Percentiles rank a stretch among this genome's conserved stretches.
Evolutionary conservation across 1,284 basidiomycete genomes (phyloP).

Genomic region (Ceratobasidium sp.): DNA sequence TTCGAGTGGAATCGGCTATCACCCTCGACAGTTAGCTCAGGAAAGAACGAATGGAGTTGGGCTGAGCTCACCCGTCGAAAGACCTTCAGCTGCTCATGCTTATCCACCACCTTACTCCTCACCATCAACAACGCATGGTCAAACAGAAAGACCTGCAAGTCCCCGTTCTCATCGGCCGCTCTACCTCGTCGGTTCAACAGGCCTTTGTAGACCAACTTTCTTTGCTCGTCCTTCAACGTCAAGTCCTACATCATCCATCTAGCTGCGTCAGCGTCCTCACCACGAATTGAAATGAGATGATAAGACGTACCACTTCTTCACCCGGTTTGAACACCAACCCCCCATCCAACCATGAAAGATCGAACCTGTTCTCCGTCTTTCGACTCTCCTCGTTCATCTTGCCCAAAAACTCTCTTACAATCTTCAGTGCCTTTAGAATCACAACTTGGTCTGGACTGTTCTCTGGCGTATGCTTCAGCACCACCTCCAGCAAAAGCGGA

Average conservation of each 20-base stretch:
- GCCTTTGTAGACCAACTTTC: constrained; percentile 96
- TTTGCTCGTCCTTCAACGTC: constrained; percentile 84
- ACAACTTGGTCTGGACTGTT: constrained; percentile 89
- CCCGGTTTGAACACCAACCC: constrained; percentile 88
- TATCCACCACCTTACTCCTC: constrained; percentile 86
- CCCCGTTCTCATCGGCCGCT: constrained; percentile 81
- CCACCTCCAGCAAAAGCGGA: constrained; percentile 91
- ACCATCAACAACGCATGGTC: constrained; percentile 97
- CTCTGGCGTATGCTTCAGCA: constrained; percentile 92
- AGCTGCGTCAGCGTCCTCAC: neutral
- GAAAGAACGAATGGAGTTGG: neutral
- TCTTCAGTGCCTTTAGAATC: constrained; percentile 82
- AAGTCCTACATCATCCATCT: constrained; percentile 72
- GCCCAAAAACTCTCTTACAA: constrained; percentile 85
- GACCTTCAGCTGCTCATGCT: constrained; percentile 86
- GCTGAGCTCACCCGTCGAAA: constrained; percentile 82
- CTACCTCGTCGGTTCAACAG: constrained; percentile 88
- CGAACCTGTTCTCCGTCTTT: constrained; percentile 93
- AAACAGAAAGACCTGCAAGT: constrained; percentile 94
- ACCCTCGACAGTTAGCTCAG: too few species aligned
- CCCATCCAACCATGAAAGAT: constrained; percentile 88
- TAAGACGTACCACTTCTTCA: constrained; percentile 77
- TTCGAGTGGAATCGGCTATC: constrained; percentile 95
- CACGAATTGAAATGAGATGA: neutral
- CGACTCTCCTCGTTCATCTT: constrained; percentile 94